Evolutionary conservation across 257 asterid species (phyloP).

Genomic region (Ilex asprella): DNA sequence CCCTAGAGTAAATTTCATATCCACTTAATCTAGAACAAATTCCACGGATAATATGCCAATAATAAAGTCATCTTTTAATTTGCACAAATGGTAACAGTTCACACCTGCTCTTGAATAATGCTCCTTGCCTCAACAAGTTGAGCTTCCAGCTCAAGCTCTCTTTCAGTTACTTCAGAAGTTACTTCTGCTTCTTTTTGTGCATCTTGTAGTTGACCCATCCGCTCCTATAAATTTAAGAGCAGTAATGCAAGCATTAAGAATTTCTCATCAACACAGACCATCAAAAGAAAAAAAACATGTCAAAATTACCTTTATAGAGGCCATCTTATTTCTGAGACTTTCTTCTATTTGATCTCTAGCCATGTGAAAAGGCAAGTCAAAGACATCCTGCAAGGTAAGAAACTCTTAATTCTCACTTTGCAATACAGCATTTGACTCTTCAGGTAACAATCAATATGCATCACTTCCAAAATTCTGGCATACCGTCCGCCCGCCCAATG

Average conservation of each 20-base stretch:
- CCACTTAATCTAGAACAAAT: too few relatives aligned
- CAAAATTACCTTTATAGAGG: conserved; percentile 63
- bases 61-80: too few relatives aligned
- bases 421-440: conserved; percentile 15
- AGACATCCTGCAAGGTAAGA: conserved; percentile 50
- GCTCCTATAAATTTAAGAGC: conserved; percentile 55
- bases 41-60: too few relatives aligned
- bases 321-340: conserved; percentile 74
- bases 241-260: conserved; percentile 5
- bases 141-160: conserved; percentile 99
- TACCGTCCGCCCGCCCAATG: conserved; percentile 92
- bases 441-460: conserved; percentile 3
- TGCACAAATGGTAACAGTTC: too few relatives aligned
- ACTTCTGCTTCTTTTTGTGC: conserved; percentile 76
- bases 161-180: conserved; percentile 84
- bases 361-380: conserved; percentile 92
- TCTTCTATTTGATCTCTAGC: conserved; percentile 92
- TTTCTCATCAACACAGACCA: background rate
- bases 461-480: conserved; percentile 16
- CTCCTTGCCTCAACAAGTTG: conserved; percentile 99
- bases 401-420: conserved; percentile 6
- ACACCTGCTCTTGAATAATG: conserved; percentile 98
- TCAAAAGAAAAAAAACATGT: background rate
- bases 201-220: conserved; percentile 93
- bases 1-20: too few relatives aligned